phyloP scores from a whole-genome alignment of 768 basidiomycete genomes.

The Russula sp. region DNA sequence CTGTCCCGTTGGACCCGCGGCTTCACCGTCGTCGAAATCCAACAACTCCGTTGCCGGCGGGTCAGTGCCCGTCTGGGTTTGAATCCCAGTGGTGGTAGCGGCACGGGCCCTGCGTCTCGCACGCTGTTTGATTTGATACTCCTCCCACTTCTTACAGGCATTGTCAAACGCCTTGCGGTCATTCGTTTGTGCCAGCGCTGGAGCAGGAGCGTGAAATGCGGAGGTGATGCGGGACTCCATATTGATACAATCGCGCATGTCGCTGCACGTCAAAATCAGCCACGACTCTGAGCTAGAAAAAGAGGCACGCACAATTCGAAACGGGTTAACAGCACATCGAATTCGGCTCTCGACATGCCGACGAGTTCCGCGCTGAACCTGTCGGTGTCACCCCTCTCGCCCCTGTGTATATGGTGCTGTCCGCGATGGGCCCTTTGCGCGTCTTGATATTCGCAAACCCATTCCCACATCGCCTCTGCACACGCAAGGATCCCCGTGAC shows the following conservation, averaged over 20 bases:
- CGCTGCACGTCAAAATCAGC: constrained; percentile 35
- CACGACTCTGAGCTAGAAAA: background rate
- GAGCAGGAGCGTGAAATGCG: constrained; percentile 44
- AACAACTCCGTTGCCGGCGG: background rate
- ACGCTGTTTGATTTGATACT: constrained; percentile 39
- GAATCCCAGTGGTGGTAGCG: background rate
- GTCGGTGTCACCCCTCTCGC: background rate
- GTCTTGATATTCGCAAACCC: constrained; percentile 49
- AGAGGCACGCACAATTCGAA: constrained; percentile 53
- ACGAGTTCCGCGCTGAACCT: constrained; percentile 32
- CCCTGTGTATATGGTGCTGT: constrained; percentile 2
- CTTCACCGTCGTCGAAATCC: constrained; percentile 4
- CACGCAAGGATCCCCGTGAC: constrained; percentile 63
- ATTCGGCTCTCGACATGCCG: constrained; percentile 53
- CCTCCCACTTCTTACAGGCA: constrained; percentile 53
- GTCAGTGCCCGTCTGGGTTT: constrained; percentile 5
- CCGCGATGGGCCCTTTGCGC: constrained; percentile 4
- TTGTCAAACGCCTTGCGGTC: constrained; percentile 53
- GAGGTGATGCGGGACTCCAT: constrained; percentile 42
- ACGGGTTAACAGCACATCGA: constrained; percentile 49
- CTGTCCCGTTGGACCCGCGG: constrained; percentile 21
- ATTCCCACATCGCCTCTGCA: constrained; percentile 77
- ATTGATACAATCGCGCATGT: constrained; percentile 57
- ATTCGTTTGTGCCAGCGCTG: constrained; percentile 36
- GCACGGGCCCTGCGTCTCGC: constrained; percentile 4